Evolutionary conservation across 2,329 filamentous ascomycete genomes (phyloP).

Genomic region (Emericellopsis atlantica): DNA sequence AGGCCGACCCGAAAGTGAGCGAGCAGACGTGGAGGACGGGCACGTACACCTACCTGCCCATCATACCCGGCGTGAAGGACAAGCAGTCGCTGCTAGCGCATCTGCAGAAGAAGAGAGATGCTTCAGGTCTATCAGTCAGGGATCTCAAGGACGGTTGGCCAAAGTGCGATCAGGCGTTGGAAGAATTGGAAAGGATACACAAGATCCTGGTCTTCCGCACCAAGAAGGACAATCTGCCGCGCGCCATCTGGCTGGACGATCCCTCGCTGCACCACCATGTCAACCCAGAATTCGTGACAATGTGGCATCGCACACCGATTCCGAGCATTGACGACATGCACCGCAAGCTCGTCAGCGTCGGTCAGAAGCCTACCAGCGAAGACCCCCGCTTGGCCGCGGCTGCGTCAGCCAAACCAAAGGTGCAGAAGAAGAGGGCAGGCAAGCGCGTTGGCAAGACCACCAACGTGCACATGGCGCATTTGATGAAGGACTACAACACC

Average conservation of each 20-base stretch:
- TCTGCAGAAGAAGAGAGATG: slow-evolving; percentile 70
- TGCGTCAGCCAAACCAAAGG: slow-evolving; percentile 47
- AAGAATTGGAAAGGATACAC: slow-evolving; percentile 63
- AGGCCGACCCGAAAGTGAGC: slow-evolving; percentile 44
- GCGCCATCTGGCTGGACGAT: slow-evolving; percentile 83
- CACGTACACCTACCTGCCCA: slow-evolving; percentile 72
- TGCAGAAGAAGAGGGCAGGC: slow-evolving; percentile 55
- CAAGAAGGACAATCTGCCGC: slow-evolving; percentile 81
- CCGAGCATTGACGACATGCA: slow-evolving; percentile 68
- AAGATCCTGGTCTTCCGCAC: slow-evolving; percentile 77
- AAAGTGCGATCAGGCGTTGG: slow-evolving; percentile 67
- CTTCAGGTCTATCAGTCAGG: slow-evolving; percentile 70
- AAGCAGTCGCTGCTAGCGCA: slow-evolving; percentile 66
- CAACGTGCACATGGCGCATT: slow-evolving; percentile 74
- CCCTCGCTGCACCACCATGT: slow-evolving; percentile 62
- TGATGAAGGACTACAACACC: slow-evolving; percentile 60
- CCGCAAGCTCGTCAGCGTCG: slow-evolving; percentile 61
- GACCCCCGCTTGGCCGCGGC: slow-evolving; percentile 44
- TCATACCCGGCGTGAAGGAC: slow-evolving; percentile 67
- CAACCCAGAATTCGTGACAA: slow-evolving; percentile 68
- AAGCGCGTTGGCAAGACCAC: slow-evolving; percentile 69
- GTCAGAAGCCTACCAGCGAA: slow-evolving; percentile 75
- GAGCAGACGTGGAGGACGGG: slow-evolving; percentile 55
- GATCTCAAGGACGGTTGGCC: slow-evolving; percentile 96
- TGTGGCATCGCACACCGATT: slow-evolving; percentile 73